phyloP scores from a whole-genome alignment of 441 rosid genomes.

The Rhodomyrtus psidioides region DNA sequence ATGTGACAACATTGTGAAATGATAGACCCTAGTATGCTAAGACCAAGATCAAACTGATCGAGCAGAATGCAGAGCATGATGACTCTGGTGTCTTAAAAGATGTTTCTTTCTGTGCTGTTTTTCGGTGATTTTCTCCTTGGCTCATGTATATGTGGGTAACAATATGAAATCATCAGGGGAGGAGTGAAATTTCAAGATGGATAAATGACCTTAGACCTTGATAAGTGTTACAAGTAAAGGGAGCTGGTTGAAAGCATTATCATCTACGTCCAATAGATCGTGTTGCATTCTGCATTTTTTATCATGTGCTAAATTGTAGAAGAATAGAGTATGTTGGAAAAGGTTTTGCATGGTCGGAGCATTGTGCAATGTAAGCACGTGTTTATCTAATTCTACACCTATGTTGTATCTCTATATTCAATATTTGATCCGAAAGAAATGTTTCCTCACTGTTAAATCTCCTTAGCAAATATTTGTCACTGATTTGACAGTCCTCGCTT shows the following conservation, averaged over 20 bases:
- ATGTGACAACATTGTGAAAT: not conserved
- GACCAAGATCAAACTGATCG: not conserved
- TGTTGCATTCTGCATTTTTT: not conserved
- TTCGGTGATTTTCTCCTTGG: not conserved
- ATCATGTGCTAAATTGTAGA: not conserved
- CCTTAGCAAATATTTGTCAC: not conserved
- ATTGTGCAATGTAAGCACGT: not conserved
- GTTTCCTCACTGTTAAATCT: not conserved
- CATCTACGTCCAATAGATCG: not conserved
- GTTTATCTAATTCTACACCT: not conserved
- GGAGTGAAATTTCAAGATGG: not conserved
- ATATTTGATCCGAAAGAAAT: not conserved
- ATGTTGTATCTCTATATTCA: not conserved
- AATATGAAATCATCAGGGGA: not conserved
- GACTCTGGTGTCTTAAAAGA: not conserved
- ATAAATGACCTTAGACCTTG: not conserved
- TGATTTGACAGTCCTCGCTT: not conserved
- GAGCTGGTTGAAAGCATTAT: not conserved
- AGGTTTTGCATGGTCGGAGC: not conserved
- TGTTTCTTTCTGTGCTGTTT: not conserved
- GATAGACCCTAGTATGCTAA: not conserved
- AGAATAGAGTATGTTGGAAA: not conserved
- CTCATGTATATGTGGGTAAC: not conserved
- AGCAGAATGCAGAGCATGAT: not conserved
- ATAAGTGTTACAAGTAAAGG: not conserved